These are phyloP conservation scores for Ruellia speciosa DNA, from an alignment of 305 asterid species.

Conservation along the genomic window DNA sequence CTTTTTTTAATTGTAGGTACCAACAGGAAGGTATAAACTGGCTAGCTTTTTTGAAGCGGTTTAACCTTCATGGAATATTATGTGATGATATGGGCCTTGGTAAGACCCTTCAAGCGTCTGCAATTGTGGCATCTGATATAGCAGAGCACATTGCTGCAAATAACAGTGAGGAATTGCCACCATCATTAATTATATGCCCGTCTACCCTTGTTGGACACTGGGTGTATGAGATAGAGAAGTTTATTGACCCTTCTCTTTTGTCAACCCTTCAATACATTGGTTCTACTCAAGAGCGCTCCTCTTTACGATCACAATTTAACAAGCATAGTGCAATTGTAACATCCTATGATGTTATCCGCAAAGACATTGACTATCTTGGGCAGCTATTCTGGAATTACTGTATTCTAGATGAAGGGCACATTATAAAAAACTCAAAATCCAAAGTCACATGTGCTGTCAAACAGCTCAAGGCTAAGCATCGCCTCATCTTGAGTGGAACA, in stretches of 20 bases:
- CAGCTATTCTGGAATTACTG: slow-evolving; percentile 85
- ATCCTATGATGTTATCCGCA: slow-evolving; percentile 91
- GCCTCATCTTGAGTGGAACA: slow-evolving; percentile 95
- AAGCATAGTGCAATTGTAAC: slow-evolving; percentile 77
- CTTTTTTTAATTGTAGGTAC: slow-evolving; percentile 50
- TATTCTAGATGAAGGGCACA: slow-evolving; percentile 94
- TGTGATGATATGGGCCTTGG: slow-evolving; percentile 99
- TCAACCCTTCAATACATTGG: slow-evolving; percentile 91
- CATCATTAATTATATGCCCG: slow-evolving; percentile 85
- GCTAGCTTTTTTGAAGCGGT: slow-evolving; percentile 88
- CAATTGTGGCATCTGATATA: slow-evolving; percentile 87
- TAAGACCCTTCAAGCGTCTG: slow-evolving; percentile 95
- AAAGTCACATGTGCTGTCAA: slow-evolving; percentile 94
- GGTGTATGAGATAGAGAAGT: slow-evolving; percentile 98
- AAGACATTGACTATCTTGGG: slow-evolving; percentile 73
- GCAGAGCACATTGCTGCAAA: slow-evolving; percentile 69
- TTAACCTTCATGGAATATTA: slow-evolving; percentile 92
- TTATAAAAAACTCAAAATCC: slow-evolving; percentile 85
- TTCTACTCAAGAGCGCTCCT: slow-evolving; percentile 78
- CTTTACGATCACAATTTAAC: slow-evolving; percentile 58
- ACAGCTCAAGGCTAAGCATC: slow-evolving; percentile 90
- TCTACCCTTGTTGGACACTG: slow-evolving; percentile 98
- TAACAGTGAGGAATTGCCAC: slow-evolving; percentile 48
- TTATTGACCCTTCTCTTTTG: slow-evolving; percentile 80
- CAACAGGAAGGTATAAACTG: slow-evolving; percentile 99